Evolutionary conservation across 495 filamentous ascomycete genomes (phyloP), one percentile per base, ranked within the genome.

Genomic region (Aspergillus egyptiacus): DNA sequence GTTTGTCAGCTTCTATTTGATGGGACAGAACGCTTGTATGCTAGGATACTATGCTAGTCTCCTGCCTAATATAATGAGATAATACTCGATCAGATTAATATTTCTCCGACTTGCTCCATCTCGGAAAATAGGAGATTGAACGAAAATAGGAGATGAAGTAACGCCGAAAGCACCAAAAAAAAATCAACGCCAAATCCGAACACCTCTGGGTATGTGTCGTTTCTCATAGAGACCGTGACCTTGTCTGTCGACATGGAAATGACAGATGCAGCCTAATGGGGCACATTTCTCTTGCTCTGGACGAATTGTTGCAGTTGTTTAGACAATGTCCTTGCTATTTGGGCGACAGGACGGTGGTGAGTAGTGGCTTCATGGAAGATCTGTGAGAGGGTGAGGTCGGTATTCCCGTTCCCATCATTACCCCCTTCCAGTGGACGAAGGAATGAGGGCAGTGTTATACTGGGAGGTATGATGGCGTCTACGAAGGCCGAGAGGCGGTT

Each of bases 361-460:
- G 43, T 60, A 27, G 55, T 54, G 53, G 57, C 62, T 48, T 46
- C 51, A 37, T 61, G 59, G 57, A 68, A 59, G 43, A 54, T 24
- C 20, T 50, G 31, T 19, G 48, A 36, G 14, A 51, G 13, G 3
- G 48, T 30, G 11, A 5, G 20, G 18, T 44, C 17, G n/a, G 34
- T 8, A 22, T 17, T 5, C 2, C 19, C 24, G 1, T 10, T 38
- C 2, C n/a, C 39, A 4, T 44, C 32, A 3, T 13, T 30, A 2
- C 14, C 14, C 6, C 6, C 13, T 11, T 20, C 19, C 8, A 8
- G 37, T 30, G 41, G 33, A 24, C 40, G 35, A 13, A 55, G 24
- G 24, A 47, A 50, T 19, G 34, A 40, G 15, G 53, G 47, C 2
- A 55, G 14, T 5, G 25, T 23, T 7, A 44, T 23, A 17, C 32